Evolutionary conservation across 1,284 basidiomycete species (phyloP).

Genomic region (Tilletia horrida): DNA sequence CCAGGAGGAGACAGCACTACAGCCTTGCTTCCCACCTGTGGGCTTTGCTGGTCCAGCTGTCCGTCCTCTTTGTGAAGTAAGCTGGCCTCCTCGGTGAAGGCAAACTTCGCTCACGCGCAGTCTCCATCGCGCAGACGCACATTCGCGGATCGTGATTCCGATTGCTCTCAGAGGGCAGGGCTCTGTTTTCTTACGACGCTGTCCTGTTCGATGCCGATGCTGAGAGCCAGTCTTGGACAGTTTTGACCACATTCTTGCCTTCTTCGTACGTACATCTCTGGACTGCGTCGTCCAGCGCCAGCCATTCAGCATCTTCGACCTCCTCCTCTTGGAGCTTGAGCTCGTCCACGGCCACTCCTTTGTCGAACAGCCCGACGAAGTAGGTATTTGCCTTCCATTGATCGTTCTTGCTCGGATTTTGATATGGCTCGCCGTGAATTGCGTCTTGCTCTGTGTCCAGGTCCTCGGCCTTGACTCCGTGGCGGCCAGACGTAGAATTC

Average conservation of each 20-base stretch:
- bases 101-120: no score
- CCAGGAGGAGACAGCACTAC: no score
- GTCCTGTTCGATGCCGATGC: neutral
- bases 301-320: constrained; percentile 3
- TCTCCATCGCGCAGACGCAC: no score
- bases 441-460: neutral
- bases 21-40: no score
- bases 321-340: constrained; percentile 12
- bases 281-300: neutral
- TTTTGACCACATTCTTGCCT: neutral
- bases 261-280: constrained; percentile 16
- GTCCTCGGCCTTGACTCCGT: neutral
- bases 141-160: no score
- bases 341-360: neutral
- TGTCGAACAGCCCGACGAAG: constrained; percentile 3
- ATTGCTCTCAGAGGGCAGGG: no score
- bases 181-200: no score
- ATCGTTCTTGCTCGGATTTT: constrained; percentile 6
- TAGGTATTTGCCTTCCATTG: constrained; percentile 7
- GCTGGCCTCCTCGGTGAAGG: no score
- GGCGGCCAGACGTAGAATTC: neutral
- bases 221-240: neutral
- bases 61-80: no score
- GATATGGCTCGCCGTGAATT: constrained; percentile 15
- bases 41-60: no score